Conservation (phyloP, 1,284 basidiomycete species). For the Ustilago cynodontis region DNA sequence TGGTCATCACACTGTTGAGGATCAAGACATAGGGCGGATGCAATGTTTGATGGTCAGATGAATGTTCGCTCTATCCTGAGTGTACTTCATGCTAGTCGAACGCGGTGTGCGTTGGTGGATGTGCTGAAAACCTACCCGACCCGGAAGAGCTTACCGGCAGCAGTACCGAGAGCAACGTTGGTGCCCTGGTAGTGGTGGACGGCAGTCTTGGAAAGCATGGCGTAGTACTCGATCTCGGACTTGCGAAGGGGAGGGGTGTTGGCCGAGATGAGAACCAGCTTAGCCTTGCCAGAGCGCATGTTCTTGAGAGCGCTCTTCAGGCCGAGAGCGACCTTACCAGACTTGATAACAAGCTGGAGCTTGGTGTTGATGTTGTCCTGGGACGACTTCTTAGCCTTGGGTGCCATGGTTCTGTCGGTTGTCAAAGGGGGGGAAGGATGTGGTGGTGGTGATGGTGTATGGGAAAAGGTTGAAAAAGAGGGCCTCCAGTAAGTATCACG, state of each 20-base stretch:
- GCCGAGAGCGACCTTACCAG: constrained; percentile 72
- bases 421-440: constrained; percentile 1
- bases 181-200: constrained; percentile 95
- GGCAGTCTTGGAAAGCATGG: constrained; percentile 95
- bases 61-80: neutral
- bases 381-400: constrained; percentile 84
- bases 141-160: constrained; percentile 99
- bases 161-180: constrained; percentile 97
- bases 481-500: constrained; percentile 58
- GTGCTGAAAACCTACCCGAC: constrained; percentile 80
- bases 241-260: constrained; percentile 99
- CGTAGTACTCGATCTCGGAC: constrained; percentile 99
- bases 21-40: neutral
- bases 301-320: constrained; percentile 83
- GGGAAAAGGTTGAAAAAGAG: constrained; percentile 24
- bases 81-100: too few relatives aligned
- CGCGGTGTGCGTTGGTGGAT: neutral
- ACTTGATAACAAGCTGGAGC: constrained; percentile 98
- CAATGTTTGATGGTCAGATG: constrained; percentile 7
- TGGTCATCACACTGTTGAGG: constrained; percentile 82
- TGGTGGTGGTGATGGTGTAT: constrained; percentile 8
- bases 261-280: constrained; percentile 97
- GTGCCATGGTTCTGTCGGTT: constrained; percentile 78
- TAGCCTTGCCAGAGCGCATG: constrained; percentile 98
- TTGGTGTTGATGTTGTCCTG: constrained; percentile 92